Percentiles rank a stretch among this genome's conserved stretches.
phyloP scores from a whole-genome alignment of 352 stramenopile genomes.

The Peronosclerospora sorghi region DNA sequence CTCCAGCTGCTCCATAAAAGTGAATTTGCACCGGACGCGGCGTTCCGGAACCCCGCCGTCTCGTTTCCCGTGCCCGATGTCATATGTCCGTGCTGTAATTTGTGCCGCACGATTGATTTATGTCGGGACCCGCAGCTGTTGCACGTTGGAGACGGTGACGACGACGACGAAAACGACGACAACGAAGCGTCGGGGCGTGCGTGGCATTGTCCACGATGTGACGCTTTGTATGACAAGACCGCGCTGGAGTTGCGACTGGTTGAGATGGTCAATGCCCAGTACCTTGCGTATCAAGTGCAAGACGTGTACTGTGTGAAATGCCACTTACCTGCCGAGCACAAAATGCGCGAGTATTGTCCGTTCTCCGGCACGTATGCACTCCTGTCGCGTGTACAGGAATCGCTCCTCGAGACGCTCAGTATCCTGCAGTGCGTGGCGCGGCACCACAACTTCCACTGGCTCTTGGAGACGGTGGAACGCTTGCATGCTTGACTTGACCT shows the following conservation, averaged over 20 bases:
- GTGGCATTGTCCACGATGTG: conserved; percentile 89
- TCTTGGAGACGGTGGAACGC: conserved; percentile 57
- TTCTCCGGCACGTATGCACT: conserved; percentile 66
- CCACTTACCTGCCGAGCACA: conserved; percentile 54
- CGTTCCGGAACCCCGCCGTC: conserved; percentile 91
- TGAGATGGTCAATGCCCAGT: conserved; percentile 77
- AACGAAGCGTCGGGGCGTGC: too few relatives aligned
- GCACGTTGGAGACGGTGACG: conserved; percentile 17
- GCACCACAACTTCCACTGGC: conserved; percentile 58
- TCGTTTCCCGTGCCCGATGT: conserved; percentile 94
- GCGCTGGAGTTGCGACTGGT: conserved; percentile 88
- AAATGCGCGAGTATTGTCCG: conserved; percentile 66
- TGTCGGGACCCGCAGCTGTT: conserved; percentile 86
- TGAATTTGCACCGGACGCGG: conserved; percentile 66
- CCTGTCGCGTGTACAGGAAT: conserved; percentile 19
- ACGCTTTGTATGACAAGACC: conserved; percentile 82
- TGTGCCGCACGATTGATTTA: conserved; percentile 94
- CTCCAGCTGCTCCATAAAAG: conserved; percentile 73
- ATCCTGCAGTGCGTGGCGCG: conserved; percentile 50
- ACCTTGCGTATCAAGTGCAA: conserved; percentile 90
- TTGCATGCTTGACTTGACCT: too few relatives aligned
- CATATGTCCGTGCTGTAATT: conserved; percentile 93
- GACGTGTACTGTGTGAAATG: conserved; percentile 81
- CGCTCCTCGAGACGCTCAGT: conserved; percentile 46
- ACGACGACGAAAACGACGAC: conserved; percentile 9